Evolutionary conservation across 2,329 filamentous ascomycete genomes (phyloP), one percentile per base, ranked within the genome.

Genomic region (Microcyclospora pomicola): DNA sequence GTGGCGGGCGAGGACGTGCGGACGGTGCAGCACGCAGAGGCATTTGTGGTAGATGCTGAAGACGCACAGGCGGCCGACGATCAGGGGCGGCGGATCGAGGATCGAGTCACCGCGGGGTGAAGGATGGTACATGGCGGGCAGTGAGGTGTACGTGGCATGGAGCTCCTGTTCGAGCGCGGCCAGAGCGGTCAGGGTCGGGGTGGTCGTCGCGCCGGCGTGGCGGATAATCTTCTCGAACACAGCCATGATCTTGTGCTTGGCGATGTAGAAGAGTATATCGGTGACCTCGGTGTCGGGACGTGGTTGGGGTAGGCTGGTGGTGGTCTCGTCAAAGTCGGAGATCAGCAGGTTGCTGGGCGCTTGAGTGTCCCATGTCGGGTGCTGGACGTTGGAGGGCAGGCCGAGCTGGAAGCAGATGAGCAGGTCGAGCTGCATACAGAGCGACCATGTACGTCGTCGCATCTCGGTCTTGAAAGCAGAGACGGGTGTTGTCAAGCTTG

Each of bases 1-100:
- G 27, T 38, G 19, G 9, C 41, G 38, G 4, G 24, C 15, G 15
- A 35, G 33, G 13, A 43, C 42, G 27, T 43, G 34, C n/a, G 37
- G 42, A 9, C 43, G 42, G 29, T 45, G 43, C 10, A 45, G 27
- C 3, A 43, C 41, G 28, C 42, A 37, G 30, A 39, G 39, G 28
- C 38, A 51, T 43, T 31, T 61, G 52, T 44, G 35, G 30, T 40
- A 47, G 34, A 44, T 47, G 11, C 39, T 35, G 15, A 39, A 36
- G 12, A 42, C 15, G 30, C 38, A 44, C 16, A 13, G 56, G 58
- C 40, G 72, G 55, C 45, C 66, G 69, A 33, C 62, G 64, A 14
- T 68, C 60, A 49, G 72, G 68, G 29, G 73, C 48, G 2, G 69
- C 60, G 34, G 67, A 60, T 34, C 62, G 60, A 12, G 63, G 50